Conservation (phyloP, 371 early-diverging fungal genomes). For the Mortierella sp. region DNA sequence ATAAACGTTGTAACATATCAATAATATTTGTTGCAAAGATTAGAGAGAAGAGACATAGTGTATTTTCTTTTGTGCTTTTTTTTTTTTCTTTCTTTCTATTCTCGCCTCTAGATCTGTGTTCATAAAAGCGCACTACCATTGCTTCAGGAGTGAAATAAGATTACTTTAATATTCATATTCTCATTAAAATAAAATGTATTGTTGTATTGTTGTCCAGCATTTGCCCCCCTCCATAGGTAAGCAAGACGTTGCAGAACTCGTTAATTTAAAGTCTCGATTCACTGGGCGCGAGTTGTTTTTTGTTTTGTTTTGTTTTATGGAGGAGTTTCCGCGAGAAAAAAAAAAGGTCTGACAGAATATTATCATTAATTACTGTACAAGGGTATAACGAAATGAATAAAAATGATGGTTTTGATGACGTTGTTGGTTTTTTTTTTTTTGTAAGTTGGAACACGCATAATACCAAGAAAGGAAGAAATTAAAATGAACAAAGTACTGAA, state of each 20-base stretch:
- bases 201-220: too few relatives aligned
- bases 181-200: neutral
- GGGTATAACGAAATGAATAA: neutral
- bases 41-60: neutral
- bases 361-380: conserved; percentile 44
- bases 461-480: neutral
- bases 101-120: neutral
- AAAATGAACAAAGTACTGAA: neutral
- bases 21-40: too few relatives aligned
- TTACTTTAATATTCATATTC: conserved; percentile 2
- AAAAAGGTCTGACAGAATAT: conserved; percentile 28
- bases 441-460: conserved; percentile 3
- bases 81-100: neutral
- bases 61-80: neutral
- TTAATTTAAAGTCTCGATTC: neutral
- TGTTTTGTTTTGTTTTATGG: neutral
- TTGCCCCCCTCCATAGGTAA: too few relatives aligned
- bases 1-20: too few relatives aligned
- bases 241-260: neutral
- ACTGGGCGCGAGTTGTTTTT: neutral
- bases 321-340: neutral
- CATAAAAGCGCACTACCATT: conserved; percentile 1
- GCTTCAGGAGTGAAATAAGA: neutral
- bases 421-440: neutral
- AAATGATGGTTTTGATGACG: neutral